Percentiles rank a stretch among this genome's conserved stretches.
Evolutionary conservation across 305 asterid species (phyloP).

Genomic region (Fraxinus xanthoxyloides): DNA sequence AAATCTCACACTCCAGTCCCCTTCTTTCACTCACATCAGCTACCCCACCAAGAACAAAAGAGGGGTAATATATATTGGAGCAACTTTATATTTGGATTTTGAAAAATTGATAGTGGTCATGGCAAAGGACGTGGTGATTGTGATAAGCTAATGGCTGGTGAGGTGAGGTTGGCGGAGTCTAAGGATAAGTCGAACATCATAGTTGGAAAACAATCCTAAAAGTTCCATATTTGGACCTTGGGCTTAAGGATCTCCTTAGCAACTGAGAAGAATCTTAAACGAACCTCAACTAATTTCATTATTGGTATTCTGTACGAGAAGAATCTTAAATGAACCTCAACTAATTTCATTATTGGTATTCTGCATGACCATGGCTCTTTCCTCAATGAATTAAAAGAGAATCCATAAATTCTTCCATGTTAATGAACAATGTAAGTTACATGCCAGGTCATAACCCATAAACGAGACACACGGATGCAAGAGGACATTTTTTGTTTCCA

Average conservation of each 20-base stretch:
- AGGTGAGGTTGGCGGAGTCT: neutral
- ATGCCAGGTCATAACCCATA: neutral
- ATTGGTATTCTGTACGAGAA: neutral
- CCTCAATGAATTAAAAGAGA: neutral
- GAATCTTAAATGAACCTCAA: neutral
- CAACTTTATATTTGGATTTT: neutral
- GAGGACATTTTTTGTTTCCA: neutral
- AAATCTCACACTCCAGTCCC: neutral
- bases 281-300: neutral
- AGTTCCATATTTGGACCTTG: neutral
- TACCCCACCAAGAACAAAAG: neutral
- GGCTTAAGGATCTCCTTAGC: neutral
- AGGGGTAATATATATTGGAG: neutral
- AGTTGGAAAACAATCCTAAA: neutral
- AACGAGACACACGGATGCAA: neutral
- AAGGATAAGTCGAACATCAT: neutral
- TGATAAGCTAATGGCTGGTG: neutral
- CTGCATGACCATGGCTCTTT: neutral
- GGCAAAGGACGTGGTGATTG: neutral
- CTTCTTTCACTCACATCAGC: neutral
- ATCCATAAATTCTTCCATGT: neutral
- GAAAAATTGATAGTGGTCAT: neutral
- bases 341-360: neutral
- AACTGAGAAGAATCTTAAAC: neutral
- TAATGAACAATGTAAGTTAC: neutral